phyloP scores from a whole-genome alignment of 2,329 filamentous ascomycete genomes.

The Hypoxylon sp. region DNA sequence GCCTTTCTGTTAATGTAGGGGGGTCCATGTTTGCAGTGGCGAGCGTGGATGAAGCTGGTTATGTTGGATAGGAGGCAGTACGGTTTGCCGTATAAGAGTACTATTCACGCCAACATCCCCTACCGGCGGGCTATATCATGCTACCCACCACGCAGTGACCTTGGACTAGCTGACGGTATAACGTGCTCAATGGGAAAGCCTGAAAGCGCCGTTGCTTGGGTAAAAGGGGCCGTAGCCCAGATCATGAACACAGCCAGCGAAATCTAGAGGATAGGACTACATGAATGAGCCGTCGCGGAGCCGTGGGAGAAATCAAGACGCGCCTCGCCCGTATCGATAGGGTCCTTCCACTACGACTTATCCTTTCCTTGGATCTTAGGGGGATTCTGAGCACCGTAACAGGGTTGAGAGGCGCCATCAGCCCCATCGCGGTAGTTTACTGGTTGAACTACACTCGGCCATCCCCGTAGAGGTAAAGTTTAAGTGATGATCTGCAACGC shows the following conservation, averaged over 20 bases:
- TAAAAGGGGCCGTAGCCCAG: background rate
- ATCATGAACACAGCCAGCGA: background rate
- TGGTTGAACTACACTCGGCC: constrained; percentile 8
- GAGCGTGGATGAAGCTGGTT: background rate
- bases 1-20: constrained; percentile 24
- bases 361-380: constrained; percentile 12
- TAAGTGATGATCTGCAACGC: constrained; percentile 32
- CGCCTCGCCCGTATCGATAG: constrained; percentile 12
- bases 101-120: background rate
- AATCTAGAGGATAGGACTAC: background rate
- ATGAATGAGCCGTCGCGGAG: constrained; percentile 8
- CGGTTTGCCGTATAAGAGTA: constrained; percentile 2
- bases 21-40: constrained; percentile 15
- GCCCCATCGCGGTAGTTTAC: constrained; percentile 7
- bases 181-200: background rate
- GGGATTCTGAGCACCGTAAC: constrained; percentile 5
- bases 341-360: constrained; percentile 8
- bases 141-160: background rate
- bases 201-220: background rate
- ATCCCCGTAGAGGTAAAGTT: constrained; percentile 23
- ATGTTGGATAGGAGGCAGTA: background rate
- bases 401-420: constrained; percentile 16
- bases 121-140: background rate
- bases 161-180: background rate
- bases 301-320: constrained; percentile 8